Evolutionary conservation across 345 rosid species (phyloP).

Genomic region (Noccaea caerulescens): DNA sequence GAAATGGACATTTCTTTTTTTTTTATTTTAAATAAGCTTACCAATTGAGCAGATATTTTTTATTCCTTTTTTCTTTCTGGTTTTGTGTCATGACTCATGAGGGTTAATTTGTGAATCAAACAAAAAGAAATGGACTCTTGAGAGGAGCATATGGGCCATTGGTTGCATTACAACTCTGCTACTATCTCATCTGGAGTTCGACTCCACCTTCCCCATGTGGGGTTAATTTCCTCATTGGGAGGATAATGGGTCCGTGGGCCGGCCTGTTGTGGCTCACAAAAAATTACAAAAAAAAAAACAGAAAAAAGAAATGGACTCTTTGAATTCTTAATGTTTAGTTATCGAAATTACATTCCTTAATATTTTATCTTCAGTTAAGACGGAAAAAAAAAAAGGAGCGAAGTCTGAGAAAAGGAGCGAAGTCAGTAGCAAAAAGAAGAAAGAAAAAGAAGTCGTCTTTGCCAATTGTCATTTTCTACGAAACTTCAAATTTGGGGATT

Average conservation of each 20-base stretch:
- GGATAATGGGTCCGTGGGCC: too few relatives aligned
- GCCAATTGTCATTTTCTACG: constrained; percentile 7
- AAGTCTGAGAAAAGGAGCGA: background rate
- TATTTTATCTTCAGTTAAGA: background rate
- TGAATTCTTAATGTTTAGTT: background rate
- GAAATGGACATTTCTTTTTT: background rate
- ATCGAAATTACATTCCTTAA: background rate
- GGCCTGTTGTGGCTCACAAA: too few relatives aligned
- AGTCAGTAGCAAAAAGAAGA: background rate
- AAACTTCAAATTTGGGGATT: constrained; percentile 36
- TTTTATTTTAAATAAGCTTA: too few relatives aligned
- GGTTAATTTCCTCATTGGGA: too few relatives aligned
- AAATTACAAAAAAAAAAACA: too few relatives aligned
- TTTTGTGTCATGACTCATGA: background rate
- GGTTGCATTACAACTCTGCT: too few relatives aligned
- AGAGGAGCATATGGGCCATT: too few relatives aligned
- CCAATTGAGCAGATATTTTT: too few relatives aligned
- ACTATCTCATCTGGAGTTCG: too few relatives aligned
- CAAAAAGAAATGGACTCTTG: background rate
- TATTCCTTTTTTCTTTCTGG: background rate
- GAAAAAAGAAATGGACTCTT: background rate
- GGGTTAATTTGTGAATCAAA: background rate
- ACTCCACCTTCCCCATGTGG: too few relatives aligned
- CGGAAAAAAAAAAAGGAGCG: background rate
- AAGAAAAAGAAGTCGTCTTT: background rate